Evolutionary conservation across 768 basidiomycete genomes (phyloP), one percentile per base, ranked within the genome.

Genomic region (Russula ochroleuca): DNA sequence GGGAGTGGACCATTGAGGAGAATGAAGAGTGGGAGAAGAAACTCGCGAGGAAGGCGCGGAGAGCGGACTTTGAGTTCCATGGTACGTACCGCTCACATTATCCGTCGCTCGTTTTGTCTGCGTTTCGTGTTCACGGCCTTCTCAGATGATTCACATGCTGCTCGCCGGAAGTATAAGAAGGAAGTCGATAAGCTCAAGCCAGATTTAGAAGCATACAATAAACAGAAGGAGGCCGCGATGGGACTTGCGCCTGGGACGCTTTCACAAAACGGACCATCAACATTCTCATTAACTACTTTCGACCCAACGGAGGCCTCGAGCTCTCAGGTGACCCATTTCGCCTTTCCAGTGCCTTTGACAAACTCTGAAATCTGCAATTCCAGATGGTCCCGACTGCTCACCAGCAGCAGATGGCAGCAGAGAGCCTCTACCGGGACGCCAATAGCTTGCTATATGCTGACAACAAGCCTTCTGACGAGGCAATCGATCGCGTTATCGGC

Each of bases 11-110:
- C 31, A 85, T 97, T 62, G 93, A 98, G 76, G 93, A 98, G 75
- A 96, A 94, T 71, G 94, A 98, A 65, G 80, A 85, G 61, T 99
- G 97, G 97, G 94, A 97, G 78, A 90, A 90, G 80, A 93, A 94
- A 73, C 74, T 83, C 68, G 87, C 85, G 28, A 77, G 87, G 70
- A 98, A 94, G 76, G 84, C 83, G 67, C 80, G 93, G 73, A 81
- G 92, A 74, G 91, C 87, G 10, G 92, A 96, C 75, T 92, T 86
- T 68, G 87, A 90, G 74, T 98, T 97, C 72, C 90, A 96, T 72
- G 92, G 96, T 94, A 62, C 54, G 96, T 94, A 62, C 54, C 90
- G 43, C 78, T 25, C 8, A 57, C 19, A 35, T 3, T 47, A 41
- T 23, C 35, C 17, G 11, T 21, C 47, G 53, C 17, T 14, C 53